Conservation (phyloP, 352 stramenopile species). For the Pythium dissimile region DNA sequence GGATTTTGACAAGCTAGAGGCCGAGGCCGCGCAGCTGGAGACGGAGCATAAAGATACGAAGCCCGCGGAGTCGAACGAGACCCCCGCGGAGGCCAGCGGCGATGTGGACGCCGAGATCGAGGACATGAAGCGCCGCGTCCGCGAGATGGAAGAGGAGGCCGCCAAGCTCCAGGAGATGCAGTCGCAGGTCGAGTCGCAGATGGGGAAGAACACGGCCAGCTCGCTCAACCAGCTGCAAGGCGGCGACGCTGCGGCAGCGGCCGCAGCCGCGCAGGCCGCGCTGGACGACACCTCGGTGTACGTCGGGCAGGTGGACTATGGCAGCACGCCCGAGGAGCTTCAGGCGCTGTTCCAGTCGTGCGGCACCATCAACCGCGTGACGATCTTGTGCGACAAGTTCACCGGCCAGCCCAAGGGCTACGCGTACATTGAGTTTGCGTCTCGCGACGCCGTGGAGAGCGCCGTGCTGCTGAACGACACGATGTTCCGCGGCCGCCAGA, state of each 20-base stretch:
- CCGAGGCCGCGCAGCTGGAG: slow-evolving; percentile 38
- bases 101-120: slow-evolving; percentile 72
- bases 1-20: slow-evolving; percentile 50
- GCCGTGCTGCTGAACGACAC: slow-evolving; percentile 91
- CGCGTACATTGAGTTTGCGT: slow-evolving; percentile 93
- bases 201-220: slow-evolving; percentile 57
- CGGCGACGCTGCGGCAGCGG: slow-evolving; percentile 12
- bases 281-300: slow-evolving; percentile 90
- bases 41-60: slow-evolving; percentile 12
- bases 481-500: slow-evolving; percentile 87
- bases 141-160: slow-evolving; percentile 83
- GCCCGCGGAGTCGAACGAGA: not conserved
- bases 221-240: slow-evolving; percentile 41
- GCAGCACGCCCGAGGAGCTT: slow-evolving; percentile 94
- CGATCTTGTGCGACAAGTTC: slow-evolving; percentile 98
- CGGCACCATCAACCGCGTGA: slow-evolving; percentile 96
- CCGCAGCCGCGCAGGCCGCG: slow-evolving; percentile 21
- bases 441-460: slow-evolving; percentile 84
- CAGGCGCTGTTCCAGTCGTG: slow-evolving; percentile 96
- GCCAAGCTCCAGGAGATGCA: slow-evolving; percentile 82
- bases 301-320: slow-evolving; percentile 97
- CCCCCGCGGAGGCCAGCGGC: slow-evolving; percentile 22
- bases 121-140: slow-evolving; percentile 80
- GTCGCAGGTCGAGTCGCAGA: slow-evolving; percentile 76
- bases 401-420: slow-evolving; percentile 94